Percentiles rank a stretch among this genome's conserved stretches.
phyloP scores from a whole-genome alignment of 176 grass and related monocot species.

The Aegilops sharonensis region DNA sequence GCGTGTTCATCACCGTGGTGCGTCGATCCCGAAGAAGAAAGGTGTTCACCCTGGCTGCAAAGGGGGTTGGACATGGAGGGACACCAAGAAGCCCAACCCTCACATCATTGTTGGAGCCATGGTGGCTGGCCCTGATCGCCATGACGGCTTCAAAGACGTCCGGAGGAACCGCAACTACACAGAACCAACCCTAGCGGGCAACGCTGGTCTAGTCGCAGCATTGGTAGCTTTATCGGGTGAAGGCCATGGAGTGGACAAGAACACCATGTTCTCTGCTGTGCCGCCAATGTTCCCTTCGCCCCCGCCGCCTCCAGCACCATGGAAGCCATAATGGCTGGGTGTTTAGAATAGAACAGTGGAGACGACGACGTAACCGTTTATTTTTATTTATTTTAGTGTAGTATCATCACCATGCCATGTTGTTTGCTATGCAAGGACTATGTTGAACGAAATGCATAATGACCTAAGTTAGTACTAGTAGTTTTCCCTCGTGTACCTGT shows the following conservation, averaged over 20 bases:
- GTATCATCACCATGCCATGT: conserved; percentile 1
- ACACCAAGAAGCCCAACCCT: conserved; percentile 81
- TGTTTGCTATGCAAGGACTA: conserved; percentile 6
- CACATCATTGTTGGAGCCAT: conserved; percentile 73
- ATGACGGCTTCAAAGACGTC: conserved; percentile 74
- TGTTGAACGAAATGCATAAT: not conserved
- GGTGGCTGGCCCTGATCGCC: conserved; percentile 81
- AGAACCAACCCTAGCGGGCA: conserved; percentile 78
- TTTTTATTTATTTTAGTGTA: not conserved
- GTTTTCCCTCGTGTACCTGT: not conserved
- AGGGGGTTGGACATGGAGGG: conserved; percentile 88
- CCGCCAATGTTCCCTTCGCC: conserved; percentile 87
- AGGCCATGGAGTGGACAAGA: conserved; percentile 75
- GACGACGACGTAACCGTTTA: not conserved
- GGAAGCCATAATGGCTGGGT: conserved; percentile 64
- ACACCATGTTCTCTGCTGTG: conserved; percentile 88
- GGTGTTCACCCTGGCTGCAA: conserved; percentile 75
- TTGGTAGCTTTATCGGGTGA: conserved; percentile 72
- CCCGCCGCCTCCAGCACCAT: conserved; percentile 76
- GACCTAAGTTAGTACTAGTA: not conserved
- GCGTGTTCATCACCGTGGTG: conserved; percentile 89
- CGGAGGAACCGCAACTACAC: conserved; percentile 88
- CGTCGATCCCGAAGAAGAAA: conserved; percentile 88
- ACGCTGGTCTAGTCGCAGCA: conserved; percentile 88
- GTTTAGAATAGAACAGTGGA: conserved; percentile 13